Base-by-base conservation (phyloP, 2,329 filamentous ascomycete species). In the Eutypella sp. region DNA sequence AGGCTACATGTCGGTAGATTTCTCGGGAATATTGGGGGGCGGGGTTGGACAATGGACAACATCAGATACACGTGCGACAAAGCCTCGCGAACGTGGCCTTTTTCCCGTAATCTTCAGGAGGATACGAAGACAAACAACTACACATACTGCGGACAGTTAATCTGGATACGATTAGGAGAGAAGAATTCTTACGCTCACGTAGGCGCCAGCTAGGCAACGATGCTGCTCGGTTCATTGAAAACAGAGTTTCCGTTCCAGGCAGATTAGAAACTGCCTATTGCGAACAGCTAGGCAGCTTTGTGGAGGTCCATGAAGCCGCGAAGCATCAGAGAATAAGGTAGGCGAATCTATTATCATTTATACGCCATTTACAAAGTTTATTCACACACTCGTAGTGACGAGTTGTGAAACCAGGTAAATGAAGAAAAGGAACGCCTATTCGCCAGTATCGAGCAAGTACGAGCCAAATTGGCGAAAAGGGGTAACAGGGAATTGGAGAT, bases 391-490 rank as follows among this genome's bases (percentile, higher is more conserved):
- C 4, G 5, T 33, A 33, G 29, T 33, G 13, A 15, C 11, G 5
- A 33, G 29, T n/a, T 33, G 16, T 33, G 29, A n/a, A 6, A 15
- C 13, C 6, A 33, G 16, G 29, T n/a, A 23, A 23, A 24, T 23
- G 39, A 23, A 20, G 39, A 41, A 20, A 24, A 24, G 27, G 19
- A 27, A 5, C 24, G 18, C 3, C 39, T 23, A 10, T 23, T 27
- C 8, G 39, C 24, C 41, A 25, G 24, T 24, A 40, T 40, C 27
- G 42, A 31, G 24, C 39, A 19, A 44, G 33, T 22, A 27, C 34
- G n/a, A 45, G 23, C n/a, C 24, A 45, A 24, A 38, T 33, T 33
- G 36, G 41, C 40, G 36, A 29, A 10, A 46, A 33, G 16, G 29
- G 29, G 6, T 5, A 33, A 15, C 5, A n/a, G 5, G 11, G 11